Conservation (phyloP, 2,329 filamentous ascomycete genomes). For the Xylaria arbuscula region DNA sequence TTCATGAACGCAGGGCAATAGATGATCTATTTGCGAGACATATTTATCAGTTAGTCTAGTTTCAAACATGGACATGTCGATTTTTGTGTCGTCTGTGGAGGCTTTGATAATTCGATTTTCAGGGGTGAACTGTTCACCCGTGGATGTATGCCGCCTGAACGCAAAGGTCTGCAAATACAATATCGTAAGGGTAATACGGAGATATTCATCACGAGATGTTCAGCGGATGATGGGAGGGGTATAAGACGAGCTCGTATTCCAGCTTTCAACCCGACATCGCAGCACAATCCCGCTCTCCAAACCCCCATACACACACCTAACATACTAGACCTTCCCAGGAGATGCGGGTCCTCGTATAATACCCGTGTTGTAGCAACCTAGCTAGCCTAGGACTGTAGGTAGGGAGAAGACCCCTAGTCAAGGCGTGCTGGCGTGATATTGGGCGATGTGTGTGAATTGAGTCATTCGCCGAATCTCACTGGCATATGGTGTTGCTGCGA, state of each 20-base stretch:
- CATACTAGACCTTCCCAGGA: slow-evolving; percentile 4
- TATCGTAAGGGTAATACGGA: neutral
- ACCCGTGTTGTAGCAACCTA: no score
- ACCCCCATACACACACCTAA: neutral
- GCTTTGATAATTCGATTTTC: neutral
- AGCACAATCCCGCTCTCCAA: neutral
- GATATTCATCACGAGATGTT: neutral
- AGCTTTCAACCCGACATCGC: neutral
- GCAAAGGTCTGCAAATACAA: neutral
- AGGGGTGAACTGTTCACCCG: neutral
- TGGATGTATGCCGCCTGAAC: neutral
- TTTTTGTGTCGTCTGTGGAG: neutral
- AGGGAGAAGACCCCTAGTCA: no score
- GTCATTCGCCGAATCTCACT: slow-evolving; percentile 10
- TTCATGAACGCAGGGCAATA: slow-evolving; percentile 7
- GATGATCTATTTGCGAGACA: slow-evolving; percentile 12
- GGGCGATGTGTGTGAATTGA: neutral
- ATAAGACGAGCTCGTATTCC: neutral
- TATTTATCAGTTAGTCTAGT: neutral
- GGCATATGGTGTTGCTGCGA: slow-evolving; percentile 3
- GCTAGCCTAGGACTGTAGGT: no score
- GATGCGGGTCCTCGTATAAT: neutral
- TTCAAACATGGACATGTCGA: neutral
- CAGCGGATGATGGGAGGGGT: neutral
- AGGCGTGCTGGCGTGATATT: neutral